Base-by-base conservation (phyloP, 805 yeast genomes). In the Wickerhamomyces pijperi region DNA sequence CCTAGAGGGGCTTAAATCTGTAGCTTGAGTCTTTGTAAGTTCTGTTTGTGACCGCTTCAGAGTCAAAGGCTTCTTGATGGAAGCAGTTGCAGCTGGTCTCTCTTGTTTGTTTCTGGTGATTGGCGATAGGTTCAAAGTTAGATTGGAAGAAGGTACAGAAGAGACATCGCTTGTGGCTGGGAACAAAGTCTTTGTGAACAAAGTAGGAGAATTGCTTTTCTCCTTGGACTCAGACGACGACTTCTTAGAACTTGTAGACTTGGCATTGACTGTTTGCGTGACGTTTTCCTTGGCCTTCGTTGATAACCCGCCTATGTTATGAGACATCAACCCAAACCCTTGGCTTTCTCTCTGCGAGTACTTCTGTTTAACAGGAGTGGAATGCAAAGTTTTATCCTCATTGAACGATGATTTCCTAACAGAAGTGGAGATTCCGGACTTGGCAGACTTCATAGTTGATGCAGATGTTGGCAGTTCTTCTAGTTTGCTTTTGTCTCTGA, bases 301-400 rank as follows among this genome's bases (percentile, higher is more conserved):
- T 1, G 55, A 52, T 21, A 57, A 38, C 2, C 60, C 59, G 19
- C 47, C 58, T 13, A 8, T 4, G 42, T 55, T 47, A 11, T 52
- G 55, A 0, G 61, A 60, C 25, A 56, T 36, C 7, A 54, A 39
- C 4, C 58, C 59, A 47, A 56, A 55, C 0, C 59, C 58, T 39
- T 51, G 54, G 20, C 54, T 55, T 32, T 53, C 56, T 25, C 29
- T 25, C 13, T 25, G 29, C 5, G 29, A 25, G 14, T 25, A 25
- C n/a, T 25, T 25, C 1, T 47, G 41, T 3, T 36, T 39, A 16
- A 33, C 19, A 18, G 36, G 32, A 36, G 29, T 36, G 23, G 29
- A 19, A 12, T 12, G 35, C 18, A 18, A 29, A 29, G 32, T 15
- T 3, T n/a, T 28, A 9, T 50, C 51, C 25, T 49, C 52, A 17